Conservation (phyloP, 2,329 filamentous ascomycete genomes). For the Aspergillus novofumigatus region DNA sequence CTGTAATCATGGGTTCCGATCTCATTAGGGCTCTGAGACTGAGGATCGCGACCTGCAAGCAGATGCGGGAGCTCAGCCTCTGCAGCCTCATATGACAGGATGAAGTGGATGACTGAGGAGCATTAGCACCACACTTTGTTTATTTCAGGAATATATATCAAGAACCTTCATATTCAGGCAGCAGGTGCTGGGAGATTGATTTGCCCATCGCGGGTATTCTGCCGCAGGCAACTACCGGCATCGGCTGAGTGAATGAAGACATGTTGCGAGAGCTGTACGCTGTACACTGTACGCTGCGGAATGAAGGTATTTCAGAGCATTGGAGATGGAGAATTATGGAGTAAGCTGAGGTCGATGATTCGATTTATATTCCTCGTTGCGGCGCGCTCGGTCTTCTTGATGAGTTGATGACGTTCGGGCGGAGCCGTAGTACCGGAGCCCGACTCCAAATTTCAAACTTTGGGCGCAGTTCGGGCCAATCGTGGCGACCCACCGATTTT, state of each 20-base stretch:
- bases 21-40: constrained; percentile 14
- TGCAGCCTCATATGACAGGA: constrained; percentile 12
- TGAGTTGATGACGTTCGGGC: too few relatives aligned
- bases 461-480: too few relatives aligned
- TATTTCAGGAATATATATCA: neutral
- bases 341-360: neutral
- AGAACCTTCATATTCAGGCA: constrained; percentile 6
- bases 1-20: constrained; percentile 25
- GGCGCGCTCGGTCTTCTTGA: too few relatives aligned
- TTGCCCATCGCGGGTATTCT: constrained; percentile 1
- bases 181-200: neutral
- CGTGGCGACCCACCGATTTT: too few relatives aligned
- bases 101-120: constrained; percentile 22
- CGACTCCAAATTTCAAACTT: too few relatives aligned
- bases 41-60: constrained; percentile 19
- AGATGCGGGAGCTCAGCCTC: constrained; percentile 20
- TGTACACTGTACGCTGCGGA: neutral
- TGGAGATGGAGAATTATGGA: neutral
- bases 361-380: neutral
- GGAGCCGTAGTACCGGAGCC: too few relatives aligned
- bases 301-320: constrained; percentile 2
- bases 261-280: constrained; percentile 8
- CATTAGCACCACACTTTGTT: neutral
- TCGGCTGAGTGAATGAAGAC: constrained; percentile 6
- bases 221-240: constrained; percentile 6